These are phyloP conservation scores for Theobroma grandiflorum DNA, from an alignment of 441 rosid genomes.

Conservation along the genomic window DNA sequence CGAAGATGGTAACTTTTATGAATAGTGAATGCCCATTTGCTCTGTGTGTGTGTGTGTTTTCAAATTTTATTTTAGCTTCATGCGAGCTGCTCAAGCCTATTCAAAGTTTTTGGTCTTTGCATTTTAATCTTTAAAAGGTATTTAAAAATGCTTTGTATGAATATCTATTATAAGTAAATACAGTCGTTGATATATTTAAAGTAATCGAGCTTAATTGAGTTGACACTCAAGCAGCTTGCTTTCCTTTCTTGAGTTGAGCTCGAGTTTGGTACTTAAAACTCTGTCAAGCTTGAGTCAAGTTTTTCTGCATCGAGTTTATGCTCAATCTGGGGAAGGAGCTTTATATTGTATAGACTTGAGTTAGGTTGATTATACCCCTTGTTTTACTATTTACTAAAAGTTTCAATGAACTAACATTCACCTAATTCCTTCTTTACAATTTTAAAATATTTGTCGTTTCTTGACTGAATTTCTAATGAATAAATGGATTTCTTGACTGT, in stretches of 20 bases:
- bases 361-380: neutral
- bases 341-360: neutral
- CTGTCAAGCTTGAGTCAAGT: neutral
- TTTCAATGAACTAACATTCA: neutral
- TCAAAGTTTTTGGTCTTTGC: neutral
- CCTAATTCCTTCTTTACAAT: neutral
- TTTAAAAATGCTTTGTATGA: neutral
- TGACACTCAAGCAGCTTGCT: neutral
- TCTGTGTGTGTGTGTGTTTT: neutral
- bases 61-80: neutral
- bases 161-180: neutral
- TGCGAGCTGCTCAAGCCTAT: neutral
- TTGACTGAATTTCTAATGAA: conserved; percentile 37
- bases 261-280: conserved; percentile 2
- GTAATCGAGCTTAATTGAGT: no score
- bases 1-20: conserved; percentile 51
- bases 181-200: no score
- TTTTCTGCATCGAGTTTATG: neutral
- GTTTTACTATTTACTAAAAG: neutral
- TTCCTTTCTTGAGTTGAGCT: neutral
- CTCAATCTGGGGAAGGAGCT: neutral
- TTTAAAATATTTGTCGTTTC: neutral
- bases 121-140: neutral
- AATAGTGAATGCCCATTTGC: conserved; percentile 9
- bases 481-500: conserved; percentile 5